A percentile compares a stretch with the other conserved stretches of the same genome.
phyloP scores from a whole-genome alignment of 1,284 basidiomycete genomes.

The Tilletia walkeri region DNA sequence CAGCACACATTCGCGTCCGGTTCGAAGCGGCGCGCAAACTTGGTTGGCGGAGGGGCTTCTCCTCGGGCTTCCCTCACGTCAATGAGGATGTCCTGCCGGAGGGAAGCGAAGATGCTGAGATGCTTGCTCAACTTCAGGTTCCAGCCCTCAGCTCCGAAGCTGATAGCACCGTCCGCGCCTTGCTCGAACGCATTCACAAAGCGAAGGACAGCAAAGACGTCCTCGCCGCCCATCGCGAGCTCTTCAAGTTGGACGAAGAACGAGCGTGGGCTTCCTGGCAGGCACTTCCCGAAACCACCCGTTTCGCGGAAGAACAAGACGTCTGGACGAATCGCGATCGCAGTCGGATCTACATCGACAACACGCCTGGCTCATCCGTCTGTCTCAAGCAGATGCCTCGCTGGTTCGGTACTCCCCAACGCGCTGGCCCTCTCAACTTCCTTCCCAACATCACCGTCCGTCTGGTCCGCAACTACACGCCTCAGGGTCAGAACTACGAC shows the following conservation, averaged over 20 bases:
- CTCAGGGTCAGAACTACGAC: slow-evolving; percentile 76
- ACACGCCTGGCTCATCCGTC: slow-evolving; percentile 38
- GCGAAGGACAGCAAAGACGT: background rate
- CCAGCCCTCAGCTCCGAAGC: background rate
- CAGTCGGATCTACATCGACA: slow-evolving; percentile 48
- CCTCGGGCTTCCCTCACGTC: slow-evolving; percentile 43
- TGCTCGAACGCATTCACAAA: background rate
- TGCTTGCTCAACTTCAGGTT: background rate
- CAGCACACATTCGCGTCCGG: slow-evolving; percentile 17
- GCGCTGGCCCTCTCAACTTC: slow-evolving; percentile 72
- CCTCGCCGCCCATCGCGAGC: slow-evolving; percentile 17
- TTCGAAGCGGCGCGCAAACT: slow-evolving; percentile 39
- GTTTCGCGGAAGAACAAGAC: slow-evolving; percentile 37
- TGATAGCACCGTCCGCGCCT: background rate
- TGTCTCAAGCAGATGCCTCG: slow-evolving; percentile 34
- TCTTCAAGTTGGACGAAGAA: slow-evolving; percentile 33
- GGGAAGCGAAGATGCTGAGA: background rate
- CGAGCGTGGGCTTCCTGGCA: slow-evolving; percentile 46
- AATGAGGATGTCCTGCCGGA: slow-evolving; percentile 15
- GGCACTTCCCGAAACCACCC: slow-evolving; percentile 28
- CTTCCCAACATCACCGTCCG: slow-evolving; percentile 82
- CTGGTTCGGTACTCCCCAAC: slow-evolving; percentile 47
- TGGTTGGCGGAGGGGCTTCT: slow-evolving; percentile 52
- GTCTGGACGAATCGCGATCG: slow-evolving; percentile 51
- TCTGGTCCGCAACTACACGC: slow-evolving; percentile 80